Percentiles rank a stretch among this genome's conserved stretches.
These are phyloP conservation scores for Alternaria dauci DNA, from an alignment of 2,329 filamentous ascomycete genomes.

Conservation along the genomic window DNA sequence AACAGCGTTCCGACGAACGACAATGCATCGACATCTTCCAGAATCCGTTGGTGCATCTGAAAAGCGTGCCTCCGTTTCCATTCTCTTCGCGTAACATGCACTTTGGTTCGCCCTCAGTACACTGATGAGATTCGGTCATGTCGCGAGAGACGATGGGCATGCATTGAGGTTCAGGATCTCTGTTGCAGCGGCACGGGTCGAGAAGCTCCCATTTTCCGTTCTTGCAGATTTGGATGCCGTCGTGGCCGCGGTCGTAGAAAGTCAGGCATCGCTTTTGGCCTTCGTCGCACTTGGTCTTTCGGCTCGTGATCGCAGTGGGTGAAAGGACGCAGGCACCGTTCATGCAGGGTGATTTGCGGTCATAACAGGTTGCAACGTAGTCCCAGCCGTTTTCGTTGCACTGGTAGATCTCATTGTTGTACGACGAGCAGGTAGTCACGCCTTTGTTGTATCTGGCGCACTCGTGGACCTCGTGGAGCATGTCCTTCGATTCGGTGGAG, in stretches of 20 bases:
- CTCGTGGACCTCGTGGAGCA: background rate
- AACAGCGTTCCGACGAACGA: constrained; percentile 4
- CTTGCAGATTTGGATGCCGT: constrained; percentile 1
- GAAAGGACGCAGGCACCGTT: background rate
- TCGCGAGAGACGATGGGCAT: background rate
- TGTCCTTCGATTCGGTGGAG: background rate
- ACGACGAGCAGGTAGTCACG: background rate
- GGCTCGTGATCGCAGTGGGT: background rate
- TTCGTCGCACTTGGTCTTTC: background rate
- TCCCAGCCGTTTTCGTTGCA: background rate
- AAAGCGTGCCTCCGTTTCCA: constrained; percentile 12
- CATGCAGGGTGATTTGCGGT: background rate
- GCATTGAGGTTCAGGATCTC: background rate
- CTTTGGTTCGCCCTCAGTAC: constrained; percentile 5
- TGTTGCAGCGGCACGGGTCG: background rate
- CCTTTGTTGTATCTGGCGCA: background rate
- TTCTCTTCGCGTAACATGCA: constrained; percentile 7
- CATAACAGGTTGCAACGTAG: background rate
- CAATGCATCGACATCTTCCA: constrained; percentile 11
- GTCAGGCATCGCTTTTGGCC: background rate
- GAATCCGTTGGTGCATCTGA: constrained; percentile 7
- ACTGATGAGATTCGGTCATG: background rate
- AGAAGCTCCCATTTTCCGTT: background rate
- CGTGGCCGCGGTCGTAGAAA: background rate
- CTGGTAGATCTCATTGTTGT: background rate